A percentile compares a stretch with the other conserved stretches of the same genome.
Conservation (phyloP, 108 stramenopile species). For the Skeletonema grethae region DNA sequence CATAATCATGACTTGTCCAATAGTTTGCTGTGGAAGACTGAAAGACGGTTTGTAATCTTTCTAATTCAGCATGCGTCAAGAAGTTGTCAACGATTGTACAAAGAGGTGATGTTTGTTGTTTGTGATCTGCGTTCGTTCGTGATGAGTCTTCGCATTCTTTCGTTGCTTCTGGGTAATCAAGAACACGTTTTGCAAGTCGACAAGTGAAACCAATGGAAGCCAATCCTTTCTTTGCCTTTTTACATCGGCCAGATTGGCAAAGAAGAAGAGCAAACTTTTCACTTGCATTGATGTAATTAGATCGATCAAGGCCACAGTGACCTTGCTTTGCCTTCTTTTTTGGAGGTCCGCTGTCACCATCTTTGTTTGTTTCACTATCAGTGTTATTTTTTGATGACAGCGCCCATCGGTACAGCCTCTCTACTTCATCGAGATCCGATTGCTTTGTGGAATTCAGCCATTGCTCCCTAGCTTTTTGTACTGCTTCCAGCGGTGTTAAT, state of each 20-base stretch:
- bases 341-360: constrained; percentile 1
- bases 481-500: constrained; percentile 25
- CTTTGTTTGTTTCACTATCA: neutral
- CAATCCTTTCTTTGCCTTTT: constrained; percentile 61
- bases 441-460: constrained; percentile 35
- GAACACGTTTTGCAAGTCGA: constrained; percentile 62
- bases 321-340: constrained; percentile 20
- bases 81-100: constrained; percentile 72
- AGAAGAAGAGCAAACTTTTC: constrained; percentile 69
- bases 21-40: constrained; percentile 55
- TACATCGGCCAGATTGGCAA: constrained; percentile 68
- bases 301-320: constrained; percentile 37
- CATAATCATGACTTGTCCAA: constrained; percentile 74
- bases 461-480: constrained; percentile 19
- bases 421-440: constrained; percentile 59
- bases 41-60: constrained; percentile 58
- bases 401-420: constrained; percentile 51
- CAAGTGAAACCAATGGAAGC: constrained; percentile 64
- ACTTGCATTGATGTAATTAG: constrained; percentile 51
- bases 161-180: constrained; percentile 60
- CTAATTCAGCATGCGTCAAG: constrained; percentile 50
- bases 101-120: constrained; percentile 28
- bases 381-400: constrained; percentile 40
- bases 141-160: neutral
- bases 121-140: constrained; percentile 6